These are phyloP conservation scores for Dioszegia hungarica DNA, from an alignment of 768 basidiomycete genomes.

Conservation along the genomic window DNA sequence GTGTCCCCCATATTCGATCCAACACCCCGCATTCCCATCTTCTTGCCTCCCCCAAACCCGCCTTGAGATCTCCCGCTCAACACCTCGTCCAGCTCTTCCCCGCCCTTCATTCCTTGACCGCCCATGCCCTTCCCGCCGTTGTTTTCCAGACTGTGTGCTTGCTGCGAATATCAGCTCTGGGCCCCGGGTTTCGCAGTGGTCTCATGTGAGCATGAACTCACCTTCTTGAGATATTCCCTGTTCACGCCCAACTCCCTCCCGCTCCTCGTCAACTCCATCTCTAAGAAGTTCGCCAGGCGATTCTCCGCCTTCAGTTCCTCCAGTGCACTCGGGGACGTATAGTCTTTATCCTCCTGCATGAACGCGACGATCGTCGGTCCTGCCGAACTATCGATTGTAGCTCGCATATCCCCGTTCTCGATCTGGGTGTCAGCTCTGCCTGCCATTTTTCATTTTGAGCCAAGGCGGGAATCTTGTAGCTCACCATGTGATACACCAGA, in stretches of 20 bases:
- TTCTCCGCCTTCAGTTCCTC: conserved; percentile 11
- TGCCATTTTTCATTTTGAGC: not conserved
- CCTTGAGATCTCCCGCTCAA: not conserved
- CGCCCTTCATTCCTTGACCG: not conserved
- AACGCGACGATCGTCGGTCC: conserved; percentile 26
- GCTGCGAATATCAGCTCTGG: not conserved
- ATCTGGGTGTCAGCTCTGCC: conserved; percentile 9
- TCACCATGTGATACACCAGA: conserved; percentile 24
- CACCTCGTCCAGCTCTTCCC: not conserved
- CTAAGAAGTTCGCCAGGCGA: conserved; percentile 10
- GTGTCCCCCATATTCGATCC: conserved; percentile 14
- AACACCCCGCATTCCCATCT: conserved; percentile 12
- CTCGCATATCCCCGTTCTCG: conserved; percentile 4
- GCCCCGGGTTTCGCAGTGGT: not conserved
- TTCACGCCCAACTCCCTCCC: conserved; percentile 18
- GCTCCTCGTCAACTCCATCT: conserved; percentile 13
- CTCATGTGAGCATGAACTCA: conserved; percentile 6
- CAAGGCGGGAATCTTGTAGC: conserved; percentile 3
- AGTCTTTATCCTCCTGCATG: conserved; percentile 9
- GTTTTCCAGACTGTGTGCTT: not conserved
- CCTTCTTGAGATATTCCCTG: conserved; percentile 30
- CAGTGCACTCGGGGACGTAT: not conserved
- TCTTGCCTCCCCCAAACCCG: not conserved
- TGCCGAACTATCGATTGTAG: not conserved
- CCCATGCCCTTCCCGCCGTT: not conserved